These are phyloP conservation scores for Anisodus acutangulus DNA, from an alignment of 257 asterid genomes.

Conservation along the genomic window DNA sequence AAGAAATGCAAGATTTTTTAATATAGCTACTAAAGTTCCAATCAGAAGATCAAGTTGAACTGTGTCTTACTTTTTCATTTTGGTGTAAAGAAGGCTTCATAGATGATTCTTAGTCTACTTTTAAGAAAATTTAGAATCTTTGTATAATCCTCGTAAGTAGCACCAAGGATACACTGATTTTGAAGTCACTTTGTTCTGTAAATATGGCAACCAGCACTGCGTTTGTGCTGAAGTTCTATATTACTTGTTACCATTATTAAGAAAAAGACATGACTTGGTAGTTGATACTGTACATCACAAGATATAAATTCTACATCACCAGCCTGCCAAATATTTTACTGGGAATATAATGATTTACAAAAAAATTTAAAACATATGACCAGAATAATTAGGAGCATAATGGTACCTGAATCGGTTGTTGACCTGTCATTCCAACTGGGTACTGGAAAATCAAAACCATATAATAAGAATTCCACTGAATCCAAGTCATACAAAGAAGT, in stretches of 20 bases:
- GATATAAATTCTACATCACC: slow-evolving; percentile 7
- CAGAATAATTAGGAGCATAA: slow-evolving; percentile 18
- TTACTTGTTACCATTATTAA: not conserved
- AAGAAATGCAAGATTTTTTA: not conserved
- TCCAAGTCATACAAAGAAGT: slow-evolving; percentile 15
- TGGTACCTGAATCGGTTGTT: slow-evolving; percentile 63
- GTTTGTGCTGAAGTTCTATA: not conserved
- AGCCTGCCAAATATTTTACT: not conserved
- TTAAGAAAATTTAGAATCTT: not conserved
- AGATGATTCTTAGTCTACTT: not conserved
- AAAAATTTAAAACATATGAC: not conserved
- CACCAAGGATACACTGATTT: slow-evolving; percentile 2
- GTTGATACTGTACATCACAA: slow-evolving; percentile 10
- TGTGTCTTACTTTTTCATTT: not conserved
- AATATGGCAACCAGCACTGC: not conserved
- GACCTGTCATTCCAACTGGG: slow-evolving; percentile 60
- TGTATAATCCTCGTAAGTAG: not conserved
- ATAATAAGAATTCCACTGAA: slow-evolving; percentile 31
- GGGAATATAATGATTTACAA: slow-evolving; percentile 11
- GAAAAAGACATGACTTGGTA: slow-evolving; percentile 11
- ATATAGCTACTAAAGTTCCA: not conserved
- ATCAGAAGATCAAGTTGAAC: not conserved
- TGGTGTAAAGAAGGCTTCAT: not conserved
- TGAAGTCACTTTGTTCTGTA: not conserved
- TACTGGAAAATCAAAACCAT: slow-evolving; percentile 51